Conservation (phyloP, 2,329 filamentous ascomycete species). For the Penicillium sp. region DNA sequence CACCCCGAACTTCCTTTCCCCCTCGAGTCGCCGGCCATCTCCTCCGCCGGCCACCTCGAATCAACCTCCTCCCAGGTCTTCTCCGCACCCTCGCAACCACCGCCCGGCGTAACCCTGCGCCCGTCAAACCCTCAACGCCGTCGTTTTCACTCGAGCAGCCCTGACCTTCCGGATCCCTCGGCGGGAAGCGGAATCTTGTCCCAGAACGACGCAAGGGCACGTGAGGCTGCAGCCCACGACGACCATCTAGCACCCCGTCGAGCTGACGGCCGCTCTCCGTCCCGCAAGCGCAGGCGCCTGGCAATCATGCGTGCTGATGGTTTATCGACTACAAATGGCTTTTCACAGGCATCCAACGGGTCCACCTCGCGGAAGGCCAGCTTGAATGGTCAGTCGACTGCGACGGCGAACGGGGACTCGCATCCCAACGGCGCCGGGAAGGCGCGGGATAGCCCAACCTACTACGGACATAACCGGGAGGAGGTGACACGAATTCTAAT, state of each 20-base stretch:
- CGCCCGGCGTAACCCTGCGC: conserved; percentile 3
- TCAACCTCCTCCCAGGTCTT: conserved; percentile 15
- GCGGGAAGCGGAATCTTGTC: conserved; percentile 21
- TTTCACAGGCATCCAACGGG: conserved; percentile 58
- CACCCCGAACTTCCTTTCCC: conserved; percentile 59
- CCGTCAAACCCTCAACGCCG: conserved; percentile 25
- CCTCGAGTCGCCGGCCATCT: conserved; percentile 47
- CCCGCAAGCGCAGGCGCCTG: conserved; percentile 59
- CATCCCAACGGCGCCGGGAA: conserved; percentile 42
- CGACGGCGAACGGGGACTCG: conserved; percentile 37
- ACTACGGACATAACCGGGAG: conserved; percentile 84
- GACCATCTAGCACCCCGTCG: conserved; percentile 24
- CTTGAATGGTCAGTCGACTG: conserved; percentile 55
- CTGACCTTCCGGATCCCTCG: conserved; percentile 21
- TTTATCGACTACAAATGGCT: conserved; percentile 55
- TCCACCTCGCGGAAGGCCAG: conserved; percentile 51
- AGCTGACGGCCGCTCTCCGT: conserved; percentile 34
- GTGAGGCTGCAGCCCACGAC: conserved; percentile 28
- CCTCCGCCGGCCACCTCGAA: conserved; percentile 13
- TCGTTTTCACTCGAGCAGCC: conserved; percentile 32
- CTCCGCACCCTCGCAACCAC: conserved; percentile 12
- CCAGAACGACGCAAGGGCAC: conserved; percentile 25
- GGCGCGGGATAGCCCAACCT: conserved; percentile 47
- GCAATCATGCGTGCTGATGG: conserved; percentile 64
- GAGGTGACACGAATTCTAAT: conserved; percentile 91